Conservation (phyloP, 306 rosid species). For the Inga leiocalycina region DNA sequence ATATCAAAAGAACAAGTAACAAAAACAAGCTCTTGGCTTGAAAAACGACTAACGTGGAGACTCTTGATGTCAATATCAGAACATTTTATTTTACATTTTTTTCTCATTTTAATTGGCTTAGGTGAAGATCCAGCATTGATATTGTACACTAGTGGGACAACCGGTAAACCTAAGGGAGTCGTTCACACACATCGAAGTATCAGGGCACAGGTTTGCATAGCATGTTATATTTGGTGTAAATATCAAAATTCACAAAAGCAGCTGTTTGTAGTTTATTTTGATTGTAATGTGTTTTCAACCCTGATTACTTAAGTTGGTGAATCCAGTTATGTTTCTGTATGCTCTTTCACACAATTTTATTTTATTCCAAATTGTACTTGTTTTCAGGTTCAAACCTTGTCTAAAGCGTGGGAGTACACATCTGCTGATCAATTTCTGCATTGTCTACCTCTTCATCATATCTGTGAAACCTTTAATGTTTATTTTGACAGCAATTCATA, state of each 20-base stretch:
- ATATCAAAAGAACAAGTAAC: slow-evolving; percentile 56
- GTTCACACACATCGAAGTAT: slow-evolving; percentile 93
- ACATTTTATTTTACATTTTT: slow-evolving; percentile 24
- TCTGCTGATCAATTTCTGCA: slow-evolving; percentile 80
- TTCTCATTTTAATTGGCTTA: slow-evolving; percentile 43
- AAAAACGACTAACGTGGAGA: slow-evolving; percentile 12
- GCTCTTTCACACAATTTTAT: slow-evolving; percentile 10
- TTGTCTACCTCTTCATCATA: slow-evolving; percentile 93
- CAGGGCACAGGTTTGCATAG: slow-evolving; percentile 66
- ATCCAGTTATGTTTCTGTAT: slow-evolving; percentile 11
- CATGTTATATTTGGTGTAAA: slow-evolving; percentile 22
- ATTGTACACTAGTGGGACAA: slow-evolving; percentile 92
- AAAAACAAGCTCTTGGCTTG: slow-evolving; percentile 22
- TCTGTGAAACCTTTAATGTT: slow-evolving; percentile 50
- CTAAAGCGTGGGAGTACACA: slow-evolving; percentile 89
- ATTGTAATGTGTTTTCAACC: background rate
- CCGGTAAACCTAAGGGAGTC: slow-evolving; percentile 98
- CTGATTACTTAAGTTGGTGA: background rate
- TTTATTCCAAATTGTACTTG: slow-evolving; percentile 28
- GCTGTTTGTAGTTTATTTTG: slow-evolving; percentile 19
- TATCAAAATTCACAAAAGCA: background rate
- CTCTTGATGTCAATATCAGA: slow-evolving; percentile 5
- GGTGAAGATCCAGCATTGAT: slow-evolving; percentile 93
- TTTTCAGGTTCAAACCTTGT: slow-evolving; percentile 84
- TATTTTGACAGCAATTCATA: slow-evolving; percentile 20